These are phyloP conservation scores for Rhytidiadelphus loreus DNA, from an alignment of 225 moss, liverwort and hornwort species.

Conservation along the genomic window DNA sequence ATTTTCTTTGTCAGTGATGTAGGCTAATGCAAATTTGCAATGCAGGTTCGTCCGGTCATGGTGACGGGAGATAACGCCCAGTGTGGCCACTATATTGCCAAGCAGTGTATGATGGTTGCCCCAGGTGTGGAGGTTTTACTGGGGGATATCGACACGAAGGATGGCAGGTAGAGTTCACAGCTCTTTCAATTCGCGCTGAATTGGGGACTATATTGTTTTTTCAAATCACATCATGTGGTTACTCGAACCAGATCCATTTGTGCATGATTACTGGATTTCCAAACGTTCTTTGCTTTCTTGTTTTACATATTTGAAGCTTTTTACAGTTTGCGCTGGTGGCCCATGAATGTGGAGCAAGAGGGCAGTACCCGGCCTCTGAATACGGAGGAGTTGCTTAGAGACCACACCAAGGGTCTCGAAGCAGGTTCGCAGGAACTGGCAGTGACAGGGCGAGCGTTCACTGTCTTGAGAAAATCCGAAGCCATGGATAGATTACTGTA, in stretches of 20 bases:
- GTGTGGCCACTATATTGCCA: constrained; percentile 75
- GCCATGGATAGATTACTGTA: constrained; percentile 55
- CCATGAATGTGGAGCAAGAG: constrained; percentile 37
- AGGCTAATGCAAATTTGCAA: background rate
- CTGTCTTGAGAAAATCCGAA: constrained; percentile 44
- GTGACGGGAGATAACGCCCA: constrained; percentile 92
- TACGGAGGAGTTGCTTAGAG: constrained; percentile 60
- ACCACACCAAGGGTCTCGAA: constrained; percentile 49
- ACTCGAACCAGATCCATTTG: background rate
- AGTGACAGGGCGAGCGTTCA: constrained; percentile 81
- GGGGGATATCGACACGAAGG: constrained; percentile 33
- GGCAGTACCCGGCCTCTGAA: constrained; percentile 10
- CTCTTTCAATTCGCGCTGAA: background rate
- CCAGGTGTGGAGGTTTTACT: constrained; percentile 49
- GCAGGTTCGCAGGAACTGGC: constrained; percentile 62
- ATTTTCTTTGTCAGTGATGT: background rate
- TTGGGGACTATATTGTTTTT: background rate
- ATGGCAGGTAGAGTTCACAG: constrained; percentile 50
- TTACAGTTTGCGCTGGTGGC: constrained; percentile 52
- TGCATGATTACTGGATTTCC: background rate
- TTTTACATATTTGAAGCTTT: background rate
- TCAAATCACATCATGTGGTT: background rate
- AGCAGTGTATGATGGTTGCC: constrained; percentile 49
- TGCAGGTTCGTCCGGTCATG: constrained; percentile 83
- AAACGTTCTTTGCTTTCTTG: background rate